These are phyloP conservation scores for Candida ascalaphidarum DNA, from an alignment of 805 yeast species.

Conservation along the genomic window DNA sequence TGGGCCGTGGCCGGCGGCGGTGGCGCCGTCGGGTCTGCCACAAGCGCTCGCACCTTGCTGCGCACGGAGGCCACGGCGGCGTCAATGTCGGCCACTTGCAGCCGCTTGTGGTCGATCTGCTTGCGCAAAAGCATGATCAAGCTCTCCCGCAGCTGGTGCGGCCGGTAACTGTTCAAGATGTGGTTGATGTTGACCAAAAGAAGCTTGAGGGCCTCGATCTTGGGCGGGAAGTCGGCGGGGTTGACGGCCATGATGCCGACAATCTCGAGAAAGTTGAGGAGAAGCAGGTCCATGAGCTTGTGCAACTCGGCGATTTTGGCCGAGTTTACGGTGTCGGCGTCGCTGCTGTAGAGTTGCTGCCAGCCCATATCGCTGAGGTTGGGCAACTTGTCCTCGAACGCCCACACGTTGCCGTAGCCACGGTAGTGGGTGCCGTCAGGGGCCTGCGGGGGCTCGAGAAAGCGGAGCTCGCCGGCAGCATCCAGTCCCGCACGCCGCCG, in stretches of 20 bases:
- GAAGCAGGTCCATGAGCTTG: slow-evolving; percentile 66
- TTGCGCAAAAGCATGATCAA: slow-evolving; percentile 65
- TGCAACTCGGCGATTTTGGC: slow-evolving; percentile 67
- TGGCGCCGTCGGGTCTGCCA: too few relatives aligned
- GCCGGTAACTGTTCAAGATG: slow-evolving; percentile 81
- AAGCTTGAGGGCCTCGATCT: slow-evolving; percentile 72
- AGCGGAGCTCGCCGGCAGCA: slow-evolving; percentile 39
- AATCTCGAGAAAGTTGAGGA: slow-evolving; percentile 75
- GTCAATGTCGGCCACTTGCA: slow-evolving; percentile 42
- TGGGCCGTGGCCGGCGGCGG: too few relatives aligned
- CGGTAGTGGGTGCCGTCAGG: slow-evolving; percentile 65
- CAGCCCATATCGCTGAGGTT: slow-evolving; percentile 71
- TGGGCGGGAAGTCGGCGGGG: slow-evolving; percentile 51
- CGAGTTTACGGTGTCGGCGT: slow-evolving; percentile 26
- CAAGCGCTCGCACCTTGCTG: too few relatives aligned
- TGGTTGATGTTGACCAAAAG: slow-evolving; percentile 88
- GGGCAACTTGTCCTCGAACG: slow-evolving; percentile 67
- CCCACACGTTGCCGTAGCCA: slow-evolving; percentile 90
- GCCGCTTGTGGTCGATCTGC: slow-evolving; percentile 56
- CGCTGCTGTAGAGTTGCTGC: slow-evolving; percentile 53
- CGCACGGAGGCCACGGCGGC: slow-evolving; percentile 29
- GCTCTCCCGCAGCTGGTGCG: slow-evolving; percentile 91
- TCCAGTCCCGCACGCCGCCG: slow-evolving; percentile 23
- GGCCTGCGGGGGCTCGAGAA: slow-evolving; percentile 54
- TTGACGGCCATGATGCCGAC: slow-evolving; percentile 68